Evolutionary conservation across 805 yeast species (phyloP).

Genomic region (Barnettozyma sp.): DNA sequence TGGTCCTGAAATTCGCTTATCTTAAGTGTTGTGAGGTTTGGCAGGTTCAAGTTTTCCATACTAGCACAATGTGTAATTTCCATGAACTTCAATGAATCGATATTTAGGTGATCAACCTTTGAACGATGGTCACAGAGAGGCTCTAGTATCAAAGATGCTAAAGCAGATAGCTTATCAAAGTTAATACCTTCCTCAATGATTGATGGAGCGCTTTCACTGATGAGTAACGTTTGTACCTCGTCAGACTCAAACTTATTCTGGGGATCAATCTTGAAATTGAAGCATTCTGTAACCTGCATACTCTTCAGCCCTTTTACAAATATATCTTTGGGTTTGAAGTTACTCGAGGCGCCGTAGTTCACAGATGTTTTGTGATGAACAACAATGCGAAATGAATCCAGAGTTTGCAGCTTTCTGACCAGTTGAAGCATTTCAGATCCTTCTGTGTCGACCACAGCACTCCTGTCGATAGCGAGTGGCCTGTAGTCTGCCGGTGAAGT

Average conservation of each 20-base stretch:
- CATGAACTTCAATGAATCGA: neutral
- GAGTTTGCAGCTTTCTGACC: too few relatives aligned
- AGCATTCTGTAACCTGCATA: neutral
- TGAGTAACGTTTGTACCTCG: neutral
- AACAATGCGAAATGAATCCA: neutral
- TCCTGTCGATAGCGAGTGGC: too few relatives aligned
- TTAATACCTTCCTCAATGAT: neutral
- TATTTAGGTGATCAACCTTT: neutral
- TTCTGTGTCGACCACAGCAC: too few relatives aligned
- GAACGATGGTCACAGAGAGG: too few relatives aligned
- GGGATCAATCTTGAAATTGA: neutral
- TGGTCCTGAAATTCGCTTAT: neutral
- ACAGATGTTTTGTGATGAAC: neutral
- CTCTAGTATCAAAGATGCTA: neutral
- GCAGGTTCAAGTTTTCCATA: neutral
- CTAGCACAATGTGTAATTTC: neutral
- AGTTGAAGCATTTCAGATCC: too few relatives aligned
- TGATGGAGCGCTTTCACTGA: neutral
- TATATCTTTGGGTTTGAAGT: neutral
- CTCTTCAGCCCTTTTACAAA: neutral
- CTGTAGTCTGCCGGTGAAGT: too few relatives aligned
- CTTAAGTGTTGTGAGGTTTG: neutral
- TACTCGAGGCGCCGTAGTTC: neutral
- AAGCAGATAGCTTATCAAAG: neutral
- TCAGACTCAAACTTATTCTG: neutral